These are phyloP conservation scores for Cichorium intybus DNA, from an alignment of 140 eudicot species.

Conservation along the genomic window DNA sequence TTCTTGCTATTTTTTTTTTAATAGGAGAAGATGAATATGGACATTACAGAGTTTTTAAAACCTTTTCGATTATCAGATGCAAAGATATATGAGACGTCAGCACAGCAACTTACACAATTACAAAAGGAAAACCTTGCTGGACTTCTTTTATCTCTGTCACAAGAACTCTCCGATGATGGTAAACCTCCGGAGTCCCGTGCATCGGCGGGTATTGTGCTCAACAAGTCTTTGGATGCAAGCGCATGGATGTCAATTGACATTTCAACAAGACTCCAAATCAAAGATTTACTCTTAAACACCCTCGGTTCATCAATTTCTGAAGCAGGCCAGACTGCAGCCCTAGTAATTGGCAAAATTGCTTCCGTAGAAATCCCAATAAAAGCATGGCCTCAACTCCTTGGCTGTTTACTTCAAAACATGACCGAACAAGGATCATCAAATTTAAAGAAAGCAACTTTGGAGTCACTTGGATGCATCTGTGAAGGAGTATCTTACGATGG, in stretches of 20 bases:
- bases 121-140: constrained; percentile 75
- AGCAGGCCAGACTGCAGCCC: constrained; percentile 84
- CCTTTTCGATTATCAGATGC: constrained; percentile 76
- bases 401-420: constrained; percentile 65
- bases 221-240: constrained; percentile 84
- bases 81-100: constrained; percentile 67
- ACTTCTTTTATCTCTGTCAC: constrained; percentile 65
- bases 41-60: constrained; percentile 63
- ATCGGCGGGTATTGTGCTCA: constrained; percentile 85
- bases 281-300: constrained; percentile 54
- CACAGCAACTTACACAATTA: constrained; percentile 50
- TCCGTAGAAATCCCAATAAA: constrained; percentile 79
- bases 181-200: constrained; percentile 80
- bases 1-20: not conserved
- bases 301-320: too few species aligned
- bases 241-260: constrained; percentile 70
- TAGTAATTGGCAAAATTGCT: constrained; percentile 85
- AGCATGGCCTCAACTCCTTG: constrained; percentile 85
- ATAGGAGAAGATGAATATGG: constrained; percentile 58
- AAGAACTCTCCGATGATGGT: constrained; percentile 70
- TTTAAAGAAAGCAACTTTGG: constrained; percentile 78
- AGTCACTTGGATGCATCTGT: constrained; percentile 75
- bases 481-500: constrained; percentile 75
- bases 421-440: constrained; percentile 58
- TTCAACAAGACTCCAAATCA: constrained; percentile 55